Percentiles rank a stretch among this genome's conserved stretches.
These are phyloP conservation scores for Neospora caninum DNA, from an alignment of 169 alveolate genomes.

Conservation along the genomic window DNA sequence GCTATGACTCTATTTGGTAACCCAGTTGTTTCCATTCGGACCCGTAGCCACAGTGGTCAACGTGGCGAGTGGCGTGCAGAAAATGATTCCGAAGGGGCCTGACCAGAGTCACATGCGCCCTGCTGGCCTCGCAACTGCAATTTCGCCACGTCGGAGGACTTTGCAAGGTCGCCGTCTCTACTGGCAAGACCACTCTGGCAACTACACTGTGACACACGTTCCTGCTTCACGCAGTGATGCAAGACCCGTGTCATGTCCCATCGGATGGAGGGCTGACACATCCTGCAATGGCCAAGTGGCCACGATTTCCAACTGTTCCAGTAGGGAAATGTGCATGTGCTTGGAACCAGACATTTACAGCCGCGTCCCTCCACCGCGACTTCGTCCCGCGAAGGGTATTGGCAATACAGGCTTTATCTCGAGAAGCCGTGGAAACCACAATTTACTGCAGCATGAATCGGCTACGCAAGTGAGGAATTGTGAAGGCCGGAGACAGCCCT, in stretches of 20 bases:
- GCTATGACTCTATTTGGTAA: too few species aligned
- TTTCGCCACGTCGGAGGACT: background rate
- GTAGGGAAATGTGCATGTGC: slow-evolving; percentile 22
- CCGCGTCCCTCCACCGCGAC: background rate
- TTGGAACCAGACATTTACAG: slow-evolving; percentile 10
- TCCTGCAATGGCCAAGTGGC: background rate
- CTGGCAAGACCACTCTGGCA: background rate
- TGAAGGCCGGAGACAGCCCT: background rate
- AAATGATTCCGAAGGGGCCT: background rate
- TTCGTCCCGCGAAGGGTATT: background rate
- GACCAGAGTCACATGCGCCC: background rate
- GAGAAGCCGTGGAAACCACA: background rate
- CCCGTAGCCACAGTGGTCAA: background rate
- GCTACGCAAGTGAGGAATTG: background rate
- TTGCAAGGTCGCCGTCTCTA: background rate
- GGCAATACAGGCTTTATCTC: background rate
- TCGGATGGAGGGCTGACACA: background rate
- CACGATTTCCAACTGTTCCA: background rate
- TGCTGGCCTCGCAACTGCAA: background rate
- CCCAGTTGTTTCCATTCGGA: background rate
- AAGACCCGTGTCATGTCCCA: background rate
- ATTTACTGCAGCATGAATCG: background rate
- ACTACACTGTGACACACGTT: background rate
- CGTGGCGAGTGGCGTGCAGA: too few species aligned
- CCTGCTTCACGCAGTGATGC: background rate